Base-by-base conservation (phyloP, 306 rosid genomes). In the Crotalaria pallida region DNA sequence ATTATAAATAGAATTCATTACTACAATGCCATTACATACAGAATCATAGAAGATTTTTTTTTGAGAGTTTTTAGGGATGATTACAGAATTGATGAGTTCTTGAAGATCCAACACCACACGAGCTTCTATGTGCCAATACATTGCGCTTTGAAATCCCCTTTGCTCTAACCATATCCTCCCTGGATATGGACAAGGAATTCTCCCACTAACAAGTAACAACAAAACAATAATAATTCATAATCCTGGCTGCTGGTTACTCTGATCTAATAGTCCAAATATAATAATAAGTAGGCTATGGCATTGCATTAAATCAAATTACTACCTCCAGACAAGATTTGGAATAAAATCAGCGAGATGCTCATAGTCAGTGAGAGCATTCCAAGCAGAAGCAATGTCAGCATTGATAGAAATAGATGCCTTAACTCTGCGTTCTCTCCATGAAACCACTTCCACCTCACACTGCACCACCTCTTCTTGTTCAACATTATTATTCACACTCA, bases 321-420 rank as follows among this genome's bases (percentile, higher is more conserved):
- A 90, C 97, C 98, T 88, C 81, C 86, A 90, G 6, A 93, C 89
- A 72, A 93, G 96, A 80, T 93, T 93, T 4, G 98, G 98, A 13
- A 93, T 85, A 80, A 87, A 93, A 70, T 93, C 94, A 21, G 96
- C 96, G 2, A 93, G 90, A 19, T 83, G 90, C 72, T 93, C 98
- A 57, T 93, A 93, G 83, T 93, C 98, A 0, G 97, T 90, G 24
- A 93, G 90, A 71, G 96, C 89, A 17, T 85, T 84, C 97, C 98
- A 93, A 67, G 90, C 85, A 1, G 94, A 87, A 11, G 84, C 79
- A 16, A 89, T 78, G 34, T 84, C 90, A 29, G 98, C 88, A 74
- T 90, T 64, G 53, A 93, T 84, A 0, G 61, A 67, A 15, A 83
- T 85, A 10, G 83, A 77, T 2, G 94, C 96, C 29, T 81, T 84